Percentiles rank a stretch among this genome's conserved stretches.
These are phyloP conservation scores for Pyrenophora seminiperda DNA, from an alignment of 2,329 filamentous ascomycete species.

Conservation along the genomic window DNA sequence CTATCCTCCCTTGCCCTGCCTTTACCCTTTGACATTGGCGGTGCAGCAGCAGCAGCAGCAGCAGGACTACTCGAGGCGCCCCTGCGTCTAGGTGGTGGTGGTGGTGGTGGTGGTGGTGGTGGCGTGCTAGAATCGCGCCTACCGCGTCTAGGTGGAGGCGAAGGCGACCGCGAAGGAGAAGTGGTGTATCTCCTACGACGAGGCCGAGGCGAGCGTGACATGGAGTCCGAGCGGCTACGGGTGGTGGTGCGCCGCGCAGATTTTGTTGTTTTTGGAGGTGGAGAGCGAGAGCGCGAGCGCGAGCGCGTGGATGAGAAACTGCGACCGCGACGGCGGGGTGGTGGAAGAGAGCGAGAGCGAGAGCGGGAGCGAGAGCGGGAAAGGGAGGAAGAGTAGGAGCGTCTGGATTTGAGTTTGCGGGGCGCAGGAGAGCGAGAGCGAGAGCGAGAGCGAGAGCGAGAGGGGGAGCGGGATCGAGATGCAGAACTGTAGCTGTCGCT, in stretches of 20 bases:
- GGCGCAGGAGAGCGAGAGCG: constrained; percentile 33
- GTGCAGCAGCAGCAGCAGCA: too few species aligned
- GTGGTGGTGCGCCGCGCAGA: constrained; percentile 15
- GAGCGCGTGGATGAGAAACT: constrained; percentile 27
- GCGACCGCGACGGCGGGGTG: constrained; percentile 32
- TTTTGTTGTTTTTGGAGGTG: constrained; percentile 21
- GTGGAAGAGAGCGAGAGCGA: constrained; percentile 30
- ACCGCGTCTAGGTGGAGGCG: neutral
- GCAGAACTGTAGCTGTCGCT: constrained; percentile 28
- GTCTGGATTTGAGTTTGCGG: constrained; percentile 24
- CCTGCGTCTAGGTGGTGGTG: constrained; percentile 8
- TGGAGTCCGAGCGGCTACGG: constrained; percentile 24
- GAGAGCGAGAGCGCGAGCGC: constrained; percentile 24
- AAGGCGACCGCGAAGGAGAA: constrained; percentile 1
- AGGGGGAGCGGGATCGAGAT: too few species aligned
- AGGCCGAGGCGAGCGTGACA: constrained; percentile 9
- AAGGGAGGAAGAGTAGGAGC: constrained; percentile 29
- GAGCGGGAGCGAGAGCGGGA: too few species aligned
- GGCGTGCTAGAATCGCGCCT: neutral
- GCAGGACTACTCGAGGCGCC: constrained; percentile 10
- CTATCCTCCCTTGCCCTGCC: neutral
- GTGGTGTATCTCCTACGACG: constrained; percentile 8
- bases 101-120: neutral
- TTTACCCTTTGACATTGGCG: neutral
- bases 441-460: too few species aligned